Conservation (phyloP, 2,329 filamentous ascomycete species). For the Alternaria sp. region DNA sequence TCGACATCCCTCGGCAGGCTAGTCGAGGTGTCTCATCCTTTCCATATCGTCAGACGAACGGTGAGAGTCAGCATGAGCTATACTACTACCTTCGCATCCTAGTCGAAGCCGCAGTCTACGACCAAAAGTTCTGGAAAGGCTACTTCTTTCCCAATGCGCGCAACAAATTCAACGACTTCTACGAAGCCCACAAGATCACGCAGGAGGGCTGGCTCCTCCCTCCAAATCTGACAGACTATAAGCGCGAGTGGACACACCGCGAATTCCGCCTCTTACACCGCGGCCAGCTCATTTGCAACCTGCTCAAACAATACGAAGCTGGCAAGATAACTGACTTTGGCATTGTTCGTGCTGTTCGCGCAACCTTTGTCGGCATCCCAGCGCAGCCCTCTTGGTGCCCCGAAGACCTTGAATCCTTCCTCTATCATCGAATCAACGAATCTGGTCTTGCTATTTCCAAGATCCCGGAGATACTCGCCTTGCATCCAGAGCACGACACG, state of each 20-base stretch:
- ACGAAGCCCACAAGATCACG: conserved; percentile 11
- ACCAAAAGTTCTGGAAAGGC: conserved; percentile 20
- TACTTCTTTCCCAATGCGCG: conserved; percentile 19
- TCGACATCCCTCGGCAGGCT: conserved; percentile 11
- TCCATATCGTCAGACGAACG: background rate
- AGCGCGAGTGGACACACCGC: conserved; percentile 19
- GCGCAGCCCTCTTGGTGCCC: conserved; percentile 9
- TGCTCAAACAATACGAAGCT: conserved; percentile 8
- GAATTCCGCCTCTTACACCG: conserved; percentile 23
- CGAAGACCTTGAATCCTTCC: conserved; percentile 12
- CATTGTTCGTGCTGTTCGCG: conserved; percentile 21
- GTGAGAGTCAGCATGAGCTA: background rate
- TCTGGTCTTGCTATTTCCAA: conserved; percentile 9
- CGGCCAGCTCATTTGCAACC: conserved; percentile 12
- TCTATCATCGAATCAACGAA: conserved; percentile 19
- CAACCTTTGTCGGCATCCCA: conserved; percentile 14
- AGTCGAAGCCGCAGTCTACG: conserved; percentile 27
- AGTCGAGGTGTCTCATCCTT: background rate
- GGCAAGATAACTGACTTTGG: conserved; percentile 19
- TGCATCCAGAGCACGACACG: conserved; percentile 23
- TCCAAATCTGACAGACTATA: conserved; percentile 12
- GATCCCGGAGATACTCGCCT: conserved; percentile 16
- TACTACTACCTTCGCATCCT: conserved; percentile 15
- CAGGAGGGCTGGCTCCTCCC: background rate
- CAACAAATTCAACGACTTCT: conserved; percentile 14